These are phyloP conservation scores for Umbelopsis isabellina DNA, from an alignment of 192 early-diverging fungal genomes.

Conservation along the genomic window DNA sequence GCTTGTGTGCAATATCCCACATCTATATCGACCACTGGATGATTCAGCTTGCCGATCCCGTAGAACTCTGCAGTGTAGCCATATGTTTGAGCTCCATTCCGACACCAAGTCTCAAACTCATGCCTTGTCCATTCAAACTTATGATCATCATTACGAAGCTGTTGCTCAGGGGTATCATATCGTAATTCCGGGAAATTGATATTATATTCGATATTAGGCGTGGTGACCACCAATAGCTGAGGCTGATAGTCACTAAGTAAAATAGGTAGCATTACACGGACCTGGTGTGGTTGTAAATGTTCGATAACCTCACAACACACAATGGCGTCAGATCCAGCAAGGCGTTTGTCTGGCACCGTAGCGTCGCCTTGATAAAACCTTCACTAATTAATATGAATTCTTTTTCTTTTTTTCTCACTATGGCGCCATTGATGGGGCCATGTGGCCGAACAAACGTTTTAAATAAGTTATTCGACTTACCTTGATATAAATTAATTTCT, in stretches of 20 bases:
- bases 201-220: constrained; percentile 93
- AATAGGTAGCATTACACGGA: constrained; percentile 55
- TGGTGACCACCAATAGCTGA: constrained; percentile 69
- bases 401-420: too few relatives aligned
- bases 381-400: too few relatives aligned
- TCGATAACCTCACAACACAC: constrained; percentile 87
- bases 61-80: constrained; percentile 67
- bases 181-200: constrained; percentile 77
- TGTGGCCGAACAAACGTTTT: too few relatives aligned
- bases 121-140: constrained; percentile 94
- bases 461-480: constrained; percentile 36
- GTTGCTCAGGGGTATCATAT: constrained; percentile 66
- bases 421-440: too few relatives aligned
- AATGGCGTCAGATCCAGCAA: constrained; percentile 71
- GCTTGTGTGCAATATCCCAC: constrained; percentile 76
- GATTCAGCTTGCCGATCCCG: constrained; percentile 61
- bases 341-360: constrained; percentile 47
- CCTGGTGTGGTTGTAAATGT: constrained; percentile 63
- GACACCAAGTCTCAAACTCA: constrained; percentile 80
- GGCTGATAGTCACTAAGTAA: constrained; percentile 75
- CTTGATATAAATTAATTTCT: constrained; percentile 67
- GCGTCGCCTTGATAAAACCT: constrained; percentile 50
- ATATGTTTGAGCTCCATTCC: constrained; percentile 53
- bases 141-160: constrained; percentile 84
- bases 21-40: constrained; percentile 41